These are phyloP conservation scores for Domatiomyces catenatus DNA, from an alignment of 2,329 filamentous ascomycete species.

Conservation along the genomic window DNA sequence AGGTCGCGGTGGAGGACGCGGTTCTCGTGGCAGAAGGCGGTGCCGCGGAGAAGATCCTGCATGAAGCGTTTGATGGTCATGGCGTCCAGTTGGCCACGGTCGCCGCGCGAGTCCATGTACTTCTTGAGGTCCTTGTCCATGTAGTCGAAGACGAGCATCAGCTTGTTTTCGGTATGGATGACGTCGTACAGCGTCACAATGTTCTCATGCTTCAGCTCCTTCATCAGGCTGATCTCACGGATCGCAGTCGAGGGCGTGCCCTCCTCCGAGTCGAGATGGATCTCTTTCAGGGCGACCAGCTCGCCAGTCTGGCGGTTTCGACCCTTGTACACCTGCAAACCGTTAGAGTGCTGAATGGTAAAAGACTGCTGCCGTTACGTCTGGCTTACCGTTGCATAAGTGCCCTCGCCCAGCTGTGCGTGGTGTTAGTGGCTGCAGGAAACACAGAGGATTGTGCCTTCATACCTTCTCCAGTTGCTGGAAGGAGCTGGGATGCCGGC, in stretches of 20 bases:
- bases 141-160: slow-evolving; percentile 98
- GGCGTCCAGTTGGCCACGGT: slow-evolving; percentile 76
- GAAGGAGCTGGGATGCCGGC: slow-evolving; percentile 88
- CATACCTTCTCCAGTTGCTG: slow-evolving; percentile 83
- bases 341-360: slow-evolving; percentile 2
- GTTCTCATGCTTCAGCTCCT: slow-evolving; percentile 97
- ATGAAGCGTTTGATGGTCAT: slow-evolving; percentile 96
- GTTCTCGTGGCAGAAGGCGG: slow-evolving; percentile 96
- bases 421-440: slow-evolving; percentile 18
- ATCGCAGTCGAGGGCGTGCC: slow-evolving; percentile 90
- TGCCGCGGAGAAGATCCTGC: slow-evolving; percentile 89
- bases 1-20: slow-evolving; percentile 85
- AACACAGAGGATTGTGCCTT: not conserved
- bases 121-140: slow-evolving; percentile 98
- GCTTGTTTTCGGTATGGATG: slow-evolving; percentile 98
- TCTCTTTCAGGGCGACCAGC: slow-evolving; percentile 93
- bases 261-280: slow-evolving; percentile 96
- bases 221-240: slow-evolving; percentile 97
- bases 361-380: no score
- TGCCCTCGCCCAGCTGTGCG: slow-evolving; percentile 71
- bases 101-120: slow-evolving; percentile 91
- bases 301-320: slow-evolving; percentile 94
- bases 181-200: slow-evolving; percentile 96
- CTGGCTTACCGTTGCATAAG: slow-evolving; percentile 88
- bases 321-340: slow-evolving; percentile 79